Base-by-base conservation (phyloP, 75 land plant species). In the Sequoiadendron giganteum region DNA sequence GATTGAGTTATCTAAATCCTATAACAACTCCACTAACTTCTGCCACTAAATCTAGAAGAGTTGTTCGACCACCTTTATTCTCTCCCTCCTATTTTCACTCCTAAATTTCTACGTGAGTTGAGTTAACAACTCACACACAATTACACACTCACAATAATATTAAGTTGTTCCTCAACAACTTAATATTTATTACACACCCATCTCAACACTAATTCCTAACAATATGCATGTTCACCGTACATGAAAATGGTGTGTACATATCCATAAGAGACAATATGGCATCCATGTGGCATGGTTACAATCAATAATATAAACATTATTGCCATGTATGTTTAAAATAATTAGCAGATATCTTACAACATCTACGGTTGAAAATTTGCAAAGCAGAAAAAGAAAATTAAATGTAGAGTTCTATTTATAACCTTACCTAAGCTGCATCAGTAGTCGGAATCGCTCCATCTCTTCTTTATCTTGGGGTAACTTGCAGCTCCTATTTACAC, bases 361-460 rank as follows among this genome's bases (percentile, higher is more conserved):
- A 28, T 81, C 45, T 21, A 5, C 9, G 3, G 1, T 81, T 81
- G n/a, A 43, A 81, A 43, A 18, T 21, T 10, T 45, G 28, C 10
- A 45, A 42, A 43, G 21, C 9, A 81, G 25, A 45, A 10, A 43
- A 21, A 10, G 48, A 81, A 13, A 34, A 45, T 81, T 21, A 38
- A 3, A 45, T 81, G 10, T 9, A 25, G 1, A 43, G 45, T 81
- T 42, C n/a, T 45, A 5, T 42, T 45, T 45, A 81, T 43, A 81
- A 42, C 83, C 49, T 81, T 81, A 81, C 83, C 83, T 81, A 43
- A 81, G 40, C 48, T 81, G 83, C 83, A 81, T 81, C 48, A 81
- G 28, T 81, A 81, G 7, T 7, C 83, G 83, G 0, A 81, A 45
- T 14, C 11, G 83, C 28, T 81, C 48, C 48, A 81, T 81, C 49